Conservation (phyloP, 257 asterid genomes). For the Primulina tabacum region DNA sequence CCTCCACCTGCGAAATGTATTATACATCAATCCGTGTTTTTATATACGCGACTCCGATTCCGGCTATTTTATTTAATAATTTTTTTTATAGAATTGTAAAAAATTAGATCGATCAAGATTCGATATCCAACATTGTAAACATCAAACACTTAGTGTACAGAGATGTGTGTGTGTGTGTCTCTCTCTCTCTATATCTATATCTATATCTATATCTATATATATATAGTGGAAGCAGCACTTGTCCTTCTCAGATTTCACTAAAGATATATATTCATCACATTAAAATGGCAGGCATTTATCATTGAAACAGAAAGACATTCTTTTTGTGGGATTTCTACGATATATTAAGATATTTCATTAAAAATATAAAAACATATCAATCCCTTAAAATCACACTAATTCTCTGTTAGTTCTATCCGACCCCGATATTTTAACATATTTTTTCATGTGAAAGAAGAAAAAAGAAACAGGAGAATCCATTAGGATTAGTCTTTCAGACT, state of each 20-base stretch:
- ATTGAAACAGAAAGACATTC: background rate
- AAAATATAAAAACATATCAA: too few relatives aligned
- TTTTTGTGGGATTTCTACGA: constrained; percentile 10
- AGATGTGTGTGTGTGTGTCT: background rate
- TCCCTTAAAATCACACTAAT: background rate
- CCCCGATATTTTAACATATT: background rate
- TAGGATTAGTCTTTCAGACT: too few relatives aligned
- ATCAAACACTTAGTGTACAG: constrained; percentile 4
- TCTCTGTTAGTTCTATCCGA: too few relatives aligned
- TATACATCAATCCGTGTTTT: too few relatives aligned
- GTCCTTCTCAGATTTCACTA: constrained; percentile 35
- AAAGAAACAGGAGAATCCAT: too few relatives aligned
- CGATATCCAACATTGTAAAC: too few relatives aligned
- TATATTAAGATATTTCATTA: background rate
- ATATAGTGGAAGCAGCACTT: constrained; percentile 43
- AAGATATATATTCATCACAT: constrained; percentile 12
- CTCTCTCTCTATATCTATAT: too few relatives aligned
- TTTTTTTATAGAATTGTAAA: too few relatives aligned
- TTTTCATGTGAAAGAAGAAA: too few relatives aligned
- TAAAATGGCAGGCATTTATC: constrained; percentile 22
- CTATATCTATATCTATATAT: background rate
- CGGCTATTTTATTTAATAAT: too few relatives aligned
- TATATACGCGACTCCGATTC: too few relatives aligned
- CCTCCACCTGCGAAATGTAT: constrained; percentile 58
- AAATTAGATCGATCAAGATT: too few relatives aligned